These are phyloP conservation scores for Aspergillus nomiae DNA, from an alignment of 2,329 filamentous ascomycete species.

Conservation along the genomic window DNA sequence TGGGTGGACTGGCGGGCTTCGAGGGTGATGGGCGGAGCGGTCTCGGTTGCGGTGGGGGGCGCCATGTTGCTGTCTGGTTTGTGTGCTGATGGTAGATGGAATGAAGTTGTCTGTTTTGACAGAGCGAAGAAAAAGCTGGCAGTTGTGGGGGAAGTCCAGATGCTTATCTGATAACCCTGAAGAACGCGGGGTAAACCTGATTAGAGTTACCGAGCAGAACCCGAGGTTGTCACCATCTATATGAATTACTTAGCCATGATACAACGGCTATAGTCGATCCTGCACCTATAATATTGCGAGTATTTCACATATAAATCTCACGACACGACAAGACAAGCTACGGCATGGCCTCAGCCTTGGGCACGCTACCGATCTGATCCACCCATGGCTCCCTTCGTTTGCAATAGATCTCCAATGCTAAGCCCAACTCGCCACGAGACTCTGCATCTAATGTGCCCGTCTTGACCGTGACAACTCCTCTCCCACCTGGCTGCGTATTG, in stretches of 20 bases:
- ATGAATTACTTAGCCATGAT: too few species aligned
- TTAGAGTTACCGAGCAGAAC: background rate
- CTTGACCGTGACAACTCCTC: conserved; percentile 20
- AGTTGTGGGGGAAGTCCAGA: background rate
- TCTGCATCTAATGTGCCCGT: conserved; percentile 26
- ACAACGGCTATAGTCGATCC: too few species aligned
- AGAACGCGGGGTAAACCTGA: background rate
- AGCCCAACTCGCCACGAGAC: conserved; percentile 10
- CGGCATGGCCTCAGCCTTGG: conserved; percentile 5
- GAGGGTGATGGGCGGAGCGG: conserved; percentile 15
- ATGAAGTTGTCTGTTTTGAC: too few species aligned
- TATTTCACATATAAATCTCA: too few species aligned
- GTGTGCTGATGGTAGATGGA: background rate
- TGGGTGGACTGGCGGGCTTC: conserved; percentile 26
- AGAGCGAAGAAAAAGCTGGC: too few species aligned
- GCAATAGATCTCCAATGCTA: conserved; percentile 24
- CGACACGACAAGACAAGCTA: background rate
- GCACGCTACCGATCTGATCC: conserved; percentile 10
- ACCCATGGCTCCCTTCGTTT: conserved; percentile 25
- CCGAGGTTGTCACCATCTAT: background rate
- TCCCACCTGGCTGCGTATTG: conserved; percentile 15
- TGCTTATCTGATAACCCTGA: background rate
- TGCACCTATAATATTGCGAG: too few species aligned
- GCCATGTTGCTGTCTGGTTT: conserved; percentile 22
- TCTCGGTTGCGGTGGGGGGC: conserved; percentile 32